Percentiles rank a stretch among this genome's conserved stretches.
Conservation (phyloP, 2,329 filamentous ascomycete species). For the Sphaerulina vaccinii region DNA sequence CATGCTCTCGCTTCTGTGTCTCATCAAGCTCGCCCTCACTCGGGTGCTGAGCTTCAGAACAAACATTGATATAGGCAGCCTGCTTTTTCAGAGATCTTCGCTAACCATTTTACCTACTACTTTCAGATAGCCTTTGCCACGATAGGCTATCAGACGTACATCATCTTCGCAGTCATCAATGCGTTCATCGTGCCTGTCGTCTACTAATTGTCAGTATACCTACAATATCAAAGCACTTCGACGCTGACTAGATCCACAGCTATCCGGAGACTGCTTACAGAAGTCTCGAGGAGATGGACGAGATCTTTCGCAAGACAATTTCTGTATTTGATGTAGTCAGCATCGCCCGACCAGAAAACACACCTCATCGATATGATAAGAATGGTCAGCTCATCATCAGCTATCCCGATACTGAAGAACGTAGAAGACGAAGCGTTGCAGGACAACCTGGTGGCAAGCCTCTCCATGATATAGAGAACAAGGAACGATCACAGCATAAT, state of each 20-base stretch:
- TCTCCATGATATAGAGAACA: slow-evolving; percentile 17
- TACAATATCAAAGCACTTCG: background rate
- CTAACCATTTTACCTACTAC: too few relatives aligned
- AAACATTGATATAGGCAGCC: too few relatives aligned
- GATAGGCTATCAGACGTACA: slow-evolving; percentile 42
- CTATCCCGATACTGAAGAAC: slow-evolving; percentile 43
- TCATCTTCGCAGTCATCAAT: slow-evolving; percentile 64
- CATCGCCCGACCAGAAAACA: slow-evolving; percentile 47
- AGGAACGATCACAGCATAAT: slow-evolving; percentile 19
- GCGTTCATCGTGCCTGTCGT: slow-evolving; percentile 54
- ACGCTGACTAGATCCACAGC: background rate
- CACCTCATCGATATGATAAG: slow-evolving; percentile 58
- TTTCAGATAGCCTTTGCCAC: slow-evolving; percentile 57
- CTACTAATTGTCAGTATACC: slow-evolving; percentile 28
- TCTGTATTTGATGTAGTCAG: slow-evolving; percentile 51
- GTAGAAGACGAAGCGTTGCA: slow-evolving; percentile 18
- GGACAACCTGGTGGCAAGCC: slow-evolving; percentile 5
- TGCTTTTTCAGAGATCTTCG: too few relatives aligned
- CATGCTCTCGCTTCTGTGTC: too few relatives aligned
- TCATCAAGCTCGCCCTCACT: too few relatives aligned
- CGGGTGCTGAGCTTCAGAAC: too few relatives aligned
- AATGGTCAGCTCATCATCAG: slow-evolving; percentile 56
- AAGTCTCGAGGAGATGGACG: slow-evolving; percentile 66
- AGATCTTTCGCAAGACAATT: slow-evolving; percentile 59
- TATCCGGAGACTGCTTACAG: slow-evolving; percentile 62